Evolutionary conservation across 495 filamentous ascomycete species (phyloP).

Genomic region (Poronia punctata): DNA sequence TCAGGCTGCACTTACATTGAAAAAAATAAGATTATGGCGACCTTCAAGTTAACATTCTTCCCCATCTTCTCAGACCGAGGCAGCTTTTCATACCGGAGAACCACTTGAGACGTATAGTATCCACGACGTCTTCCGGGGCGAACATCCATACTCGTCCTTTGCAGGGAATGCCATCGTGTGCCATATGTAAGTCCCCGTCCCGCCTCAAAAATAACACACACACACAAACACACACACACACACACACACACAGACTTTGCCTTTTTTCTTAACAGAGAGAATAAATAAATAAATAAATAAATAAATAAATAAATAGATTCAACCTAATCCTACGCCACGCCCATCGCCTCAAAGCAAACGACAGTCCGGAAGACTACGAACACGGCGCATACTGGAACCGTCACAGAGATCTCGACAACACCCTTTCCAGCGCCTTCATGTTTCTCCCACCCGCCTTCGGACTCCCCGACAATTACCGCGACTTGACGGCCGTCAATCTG

Average conservation of each 20-base stretch:
- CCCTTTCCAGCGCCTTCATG: constrained; percentile 39
- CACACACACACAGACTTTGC: too few species aligned
- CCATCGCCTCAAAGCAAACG: constrained; percentile 31
- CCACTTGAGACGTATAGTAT: constrained; percentile 29
- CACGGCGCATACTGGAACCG: constrained; percentile 38
- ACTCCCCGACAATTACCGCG: constrained; percentile 28
- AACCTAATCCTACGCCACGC: constrained; percentile 35
- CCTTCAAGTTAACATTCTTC: constrained; percentile 8
- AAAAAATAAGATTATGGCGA: too few species aligned
- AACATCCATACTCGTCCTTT: constrained; percentile 31
- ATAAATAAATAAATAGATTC: constrained; percentile 18
- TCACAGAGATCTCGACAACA: constrained; percentile 41
- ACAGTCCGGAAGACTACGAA: constrained; percentile 32
- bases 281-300: constrained; percentile 8
- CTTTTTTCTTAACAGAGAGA: too few species aligned
- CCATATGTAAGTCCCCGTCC: constrained; percentile 17
- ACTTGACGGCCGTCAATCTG: constrained; percentile 33
- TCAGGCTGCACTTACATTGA: too few species aligned
- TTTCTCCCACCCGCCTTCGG: constrained; percentile 36
- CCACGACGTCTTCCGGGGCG: constrained; percentile 29
- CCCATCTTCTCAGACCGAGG: constrained; percentile 30
- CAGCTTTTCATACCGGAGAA: constrained; percentile 29
- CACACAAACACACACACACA: too few species aligned
- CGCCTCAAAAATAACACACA: neutral
- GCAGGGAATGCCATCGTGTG: constrained; percentile 32